phyloP scores from a whole-genome alignment of 1,284 basidiomycete genomes.

The Quambalaria eucalypti region DNA sequence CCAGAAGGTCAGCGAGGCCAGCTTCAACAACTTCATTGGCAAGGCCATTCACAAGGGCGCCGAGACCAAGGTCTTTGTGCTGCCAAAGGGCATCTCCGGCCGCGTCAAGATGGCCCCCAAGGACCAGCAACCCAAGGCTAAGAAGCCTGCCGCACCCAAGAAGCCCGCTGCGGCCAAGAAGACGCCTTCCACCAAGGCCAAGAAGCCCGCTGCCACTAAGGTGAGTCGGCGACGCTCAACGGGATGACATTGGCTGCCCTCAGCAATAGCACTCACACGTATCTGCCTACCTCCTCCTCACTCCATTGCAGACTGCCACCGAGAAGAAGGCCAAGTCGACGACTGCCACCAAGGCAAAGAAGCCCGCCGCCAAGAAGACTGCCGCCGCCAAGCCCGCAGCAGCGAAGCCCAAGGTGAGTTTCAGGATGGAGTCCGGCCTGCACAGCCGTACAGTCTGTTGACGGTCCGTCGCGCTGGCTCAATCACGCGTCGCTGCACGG shows the following conservation, averaged over 20 bases:
- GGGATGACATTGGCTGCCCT: neutral
- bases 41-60: conserved; percentile 70
- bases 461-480: neutral
- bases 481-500: neutral
- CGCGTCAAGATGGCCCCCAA: conserved; percentile 68
- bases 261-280: neutral
- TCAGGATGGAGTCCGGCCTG: neutral
- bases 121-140: no score
- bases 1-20: conserved; percentile 47
- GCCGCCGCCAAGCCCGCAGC: conserved; percentile 33
- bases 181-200: conserved; percentile 2
- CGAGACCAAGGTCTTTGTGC: conserved; percentile 67
- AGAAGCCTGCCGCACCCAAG: conserved; percentile 1
- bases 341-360: conserved; percentile 37
- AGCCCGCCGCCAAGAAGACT: conserved; percentile 25
- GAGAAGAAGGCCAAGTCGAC: conserved; percentile 26
- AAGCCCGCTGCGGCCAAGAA: conserved; percentile 37
- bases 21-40: conserved; percentile 70
- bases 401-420: neutral
- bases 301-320: neutral
- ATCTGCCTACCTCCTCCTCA: neutral
- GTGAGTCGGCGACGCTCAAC: conserved; percentile 7
- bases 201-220: conserved; percentile 31
- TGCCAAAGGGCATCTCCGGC: conserved; percentile 73
- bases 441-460: neutral